A percentile compares a stretch with the other conserved stretches of the same genome.
These are phyloP conservation scores for Colletotrichum somersetense DNA, from an alignment of 2,329 filamentous ascomycete genomes.

Conservation along the genomic window DNA sequence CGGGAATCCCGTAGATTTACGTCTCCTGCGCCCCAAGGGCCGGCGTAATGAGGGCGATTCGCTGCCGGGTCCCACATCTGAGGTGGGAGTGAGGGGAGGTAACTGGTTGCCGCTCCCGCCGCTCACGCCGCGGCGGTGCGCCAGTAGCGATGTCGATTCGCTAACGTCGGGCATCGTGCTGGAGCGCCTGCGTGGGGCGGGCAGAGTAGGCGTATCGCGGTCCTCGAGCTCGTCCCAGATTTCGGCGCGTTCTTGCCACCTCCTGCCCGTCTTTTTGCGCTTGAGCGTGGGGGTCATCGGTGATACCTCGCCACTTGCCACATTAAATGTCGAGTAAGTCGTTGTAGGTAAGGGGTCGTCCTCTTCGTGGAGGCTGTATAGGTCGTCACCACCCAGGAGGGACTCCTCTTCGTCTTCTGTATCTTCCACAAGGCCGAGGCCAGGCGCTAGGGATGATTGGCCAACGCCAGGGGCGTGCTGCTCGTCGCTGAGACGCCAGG, in stretches of 20 bases:
- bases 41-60: constrained; percentile 40
- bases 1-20: constrained; percentile 73
- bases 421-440: constrained; percentile 83
- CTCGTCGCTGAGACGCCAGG: constrained; percentile 90
- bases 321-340: constrained; percentile 64
- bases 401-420: constrained; percentile 72
- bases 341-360: constrained; percentile 52
- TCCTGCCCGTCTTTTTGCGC: constrained; percentile 61
- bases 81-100: constrained; percentile 39
- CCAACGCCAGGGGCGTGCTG: constrained; percentile 71
- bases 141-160: constrained; percentile 57
- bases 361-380: constrained; percentile 58
- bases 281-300: constrained; percentile 54
- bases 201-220: constrained; percentile 63
- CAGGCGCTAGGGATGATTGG: constrained; percentile 81
- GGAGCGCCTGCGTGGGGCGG: constrained; percentile 59
- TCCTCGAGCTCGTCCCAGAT: constrained; percentile 93
- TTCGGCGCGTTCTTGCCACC: constrained; percentile 78
- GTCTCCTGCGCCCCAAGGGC: constrained; percentile 57
- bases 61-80: constrained; percentile 43
- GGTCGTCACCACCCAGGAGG: constrained; percentile 62
- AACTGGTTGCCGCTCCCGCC: constrained; percentile 44
- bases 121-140: constrained; percentile 31
- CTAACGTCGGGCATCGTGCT: constrained; percentile 60
- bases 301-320: constrained; percentile 53